phyloP scores from a whole-genome alignment of 2,329 filamentous ascomycete species.

The Orbilia brochopaga region DNA sequence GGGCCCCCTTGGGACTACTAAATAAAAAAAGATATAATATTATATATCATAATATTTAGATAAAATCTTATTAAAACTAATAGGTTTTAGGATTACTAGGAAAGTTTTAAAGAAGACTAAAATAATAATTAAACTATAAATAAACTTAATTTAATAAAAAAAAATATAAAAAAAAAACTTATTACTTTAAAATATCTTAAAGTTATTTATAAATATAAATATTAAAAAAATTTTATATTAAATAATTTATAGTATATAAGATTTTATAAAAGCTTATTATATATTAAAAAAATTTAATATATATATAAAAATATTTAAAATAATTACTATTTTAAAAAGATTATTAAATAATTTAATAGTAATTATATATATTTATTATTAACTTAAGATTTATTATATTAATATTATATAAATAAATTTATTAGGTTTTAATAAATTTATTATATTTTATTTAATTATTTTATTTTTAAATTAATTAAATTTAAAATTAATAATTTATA shows the following conservation, averaged over 20 bases:
- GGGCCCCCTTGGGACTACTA: too few species aligned
- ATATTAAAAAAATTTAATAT: slow-evolving; percentile 12
- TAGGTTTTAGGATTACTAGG: too few species aligned
- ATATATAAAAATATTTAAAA: not conserved
- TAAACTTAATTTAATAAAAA: not conserved
- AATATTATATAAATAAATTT: not conserved
- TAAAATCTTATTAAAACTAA: too few species aligned
- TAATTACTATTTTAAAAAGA: slow-evolving; percentile 3
- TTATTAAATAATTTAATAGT: not conserved
- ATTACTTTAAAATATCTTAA: not conserved
- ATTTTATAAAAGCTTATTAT: slow-evolving; percentile 1
- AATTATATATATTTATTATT: slow-evolving; percentile 7
- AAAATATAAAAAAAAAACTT: slow-evolving; percentile 1
- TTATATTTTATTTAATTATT: slow-evolving; percentile 4
- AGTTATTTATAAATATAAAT: not conserved
- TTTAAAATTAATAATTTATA: too few species aligned
- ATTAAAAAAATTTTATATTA: slow-evolving; percentile 4
- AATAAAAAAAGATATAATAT: too few species aligned
- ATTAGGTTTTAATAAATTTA: not conserved
- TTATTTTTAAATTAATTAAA: not conserved
- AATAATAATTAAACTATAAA: not conserved
- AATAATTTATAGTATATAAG: slow-evolving; percentile 6
- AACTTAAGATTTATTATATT: not conserved
- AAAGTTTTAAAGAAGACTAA: slow-evolving; percentile 2
- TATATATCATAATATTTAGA: too few species aligned